Evolutionary conservation across 2,329 filamentous ascomycete genomes (phyloP).

Genomic region (Tothia fuscella): DNA sequence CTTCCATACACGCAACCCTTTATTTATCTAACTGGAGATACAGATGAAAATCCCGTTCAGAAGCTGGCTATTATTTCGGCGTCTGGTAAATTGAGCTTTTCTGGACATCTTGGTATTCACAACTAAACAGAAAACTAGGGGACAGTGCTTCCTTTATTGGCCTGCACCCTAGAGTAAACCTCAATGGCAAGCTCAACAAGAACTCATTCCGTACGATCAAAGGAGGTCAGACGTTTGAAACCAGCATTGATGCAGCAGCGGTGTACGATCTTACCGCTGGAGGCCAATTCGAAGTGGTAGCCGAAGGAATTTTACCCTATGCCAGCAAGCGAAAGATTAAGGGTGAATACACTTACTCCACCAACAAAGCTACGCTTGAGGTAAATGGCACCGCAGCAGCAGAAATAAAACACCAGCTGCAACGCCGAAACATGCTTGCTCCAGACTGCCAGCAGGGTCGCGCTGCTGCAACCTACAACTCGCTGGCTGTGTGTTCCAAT

Average conservation of each 20-base stretch:
- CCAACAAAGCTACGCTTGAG: not conserved
- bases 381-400: not conserved
- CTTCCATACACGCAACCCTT: too few relatives aligned
- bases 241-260: conserved; percentile 1
- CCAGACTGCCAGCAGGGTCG: conserved; percentile 1
- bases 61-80: not conserved
- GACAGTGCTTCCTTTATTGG: conserved; percentile 1
- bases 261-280: conserved; percentile 6
- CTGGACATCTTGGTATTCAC: not conserved
- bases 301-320: conserved; percentile 1
- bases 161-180: not conserved
- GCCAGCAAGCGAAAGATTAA: not conserved
- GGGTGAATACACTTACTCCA: conserved; percentile 2
- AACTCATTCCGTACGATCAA: conserved; percentile 1
- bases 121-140: not conserved
- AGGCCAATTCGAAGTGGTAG: conserved; percentile 1
- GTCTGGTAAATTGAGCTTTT: not conserved
- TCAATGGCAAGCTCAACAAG: not conserved
- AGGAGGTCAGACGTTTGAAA: not conserved
- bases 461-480: not conserved
- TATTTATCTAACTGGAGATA: too few relatives aligned
- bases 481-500: conserved; percentile 2
- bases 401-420: not conserved
- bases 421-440: not conserved
- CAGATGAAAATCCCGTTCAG: conserved; percentile 1